Percentiles rank a stretch among this genome's conserved stretches.
Conservation (phyloP, 1,139 yeast species). For the Suhomyces taliae region DNA sequence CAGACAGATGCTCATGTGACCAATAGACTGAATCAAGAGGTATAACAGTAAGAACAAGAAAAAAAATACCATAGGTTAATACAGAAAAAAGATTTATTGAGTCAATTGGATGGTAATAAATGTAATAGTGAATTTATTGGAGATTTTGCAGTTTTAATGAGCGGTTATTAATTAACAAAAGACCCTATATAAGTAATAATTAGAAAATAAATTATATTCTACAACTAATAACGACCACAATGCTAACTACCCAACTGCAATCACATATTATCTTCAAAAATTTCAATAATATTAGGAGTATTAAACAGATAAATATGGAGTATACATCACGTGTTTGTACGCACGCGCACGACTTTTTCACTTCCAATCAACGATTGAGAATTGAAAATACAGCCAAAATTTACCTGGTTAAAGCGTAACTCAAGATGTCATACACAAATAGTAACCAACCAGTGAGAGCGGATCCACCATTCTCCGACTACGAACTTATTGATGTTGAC, state of each 20-base stretch:
- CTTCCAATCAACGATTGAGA: conserved; percentile 36
- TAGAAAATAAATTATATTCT: neutral
- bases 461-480: conserved; percentile 44
- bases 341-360: conserved; percentile 11
- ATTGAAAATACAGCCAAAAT: conserved; percentile 18
- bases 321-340: conserved; percentile 1
- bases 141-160: too few species aligned
- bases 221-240: neutral
- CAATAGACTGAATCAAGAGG: too few species aligned
- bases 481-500: conserved; percentile 70
- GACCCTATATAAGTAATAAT: neutral
- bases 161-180: too few species aligned
- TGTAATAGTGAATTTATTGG: too few species aligned
- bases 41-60: too few species aligned
- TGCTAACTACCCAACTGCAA: too few species aligned
- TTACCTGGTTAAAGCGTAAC: conserved; percentile 9
- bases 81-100: too few species aligned
- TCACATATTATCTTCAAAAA: too few species aligned
- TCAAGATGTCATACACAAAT: conserved; percentile 42
- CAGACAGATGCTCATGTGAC: too few species aligned
- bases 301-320: neutral
- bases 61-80: too few species aligned
- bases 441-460: conserved; percentile 46
- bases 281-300: neutral
- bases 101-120: too few species aligned